phyloP scores from a whole-genome alignment of 768 basidiomycete species.

The Calocera viscosa region DNA sequence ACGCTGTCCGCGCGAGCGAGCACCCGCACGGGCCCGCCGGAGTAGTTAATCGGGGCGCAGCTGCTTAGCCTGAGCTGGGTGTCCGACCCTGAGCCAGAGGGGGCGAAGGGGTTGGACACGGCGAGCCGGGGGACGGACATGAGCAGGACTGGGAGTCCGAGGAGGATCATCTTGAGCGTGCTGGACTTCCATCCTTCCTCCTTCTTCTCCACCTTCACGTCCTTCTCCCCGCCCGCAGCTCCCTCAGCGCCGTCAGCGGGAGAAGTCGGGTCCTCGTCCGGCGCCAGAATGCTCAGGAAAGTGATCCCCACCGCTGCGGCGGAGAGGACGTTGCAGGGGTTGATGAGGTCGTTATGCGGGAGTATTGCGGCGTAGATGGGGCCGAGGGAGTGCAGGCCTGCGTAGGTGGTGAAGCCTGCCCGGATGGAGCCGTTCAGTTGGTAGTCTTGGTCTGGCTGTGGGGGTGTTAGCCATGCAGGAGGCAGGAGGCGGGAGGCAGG shows the following conservation, averaged over 20 bases:
- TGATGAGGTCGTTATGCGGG: background rate
- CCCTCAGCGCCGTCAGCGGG: background rate
- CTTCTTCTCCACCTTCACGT: background rate
- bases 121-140: background rate
- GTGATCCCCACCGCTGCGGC: background rate
- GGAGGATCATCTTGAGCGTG: background rate
- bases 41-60: background rate
- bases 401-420: background rate
- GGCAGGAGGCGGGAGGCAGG: background rate
- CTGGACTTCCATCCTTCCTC: background rate
- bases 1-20: constrained; percentile 25
- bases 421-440: constrained; percentile 3
- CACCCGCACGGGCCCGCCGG: constrained; percentile 17
- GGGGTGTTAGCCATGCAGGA: background rate
- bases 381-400: background rate
- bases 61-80: background rate
- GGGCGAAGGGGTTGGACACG: background rate
- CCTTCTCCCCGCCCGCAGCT: no score
- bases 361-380: background rate
- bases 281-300: background rate
- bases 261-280: background rate
- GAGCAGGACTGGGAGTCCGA: background rate
- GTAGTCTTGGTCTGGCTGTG: background rate
- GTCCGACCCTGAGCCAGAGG: no score
- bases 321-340: background rate